Base-by-base conservation (phyloP, 495 filamentous ascomycete species). In the Rhypophila decipiens region DNA sequence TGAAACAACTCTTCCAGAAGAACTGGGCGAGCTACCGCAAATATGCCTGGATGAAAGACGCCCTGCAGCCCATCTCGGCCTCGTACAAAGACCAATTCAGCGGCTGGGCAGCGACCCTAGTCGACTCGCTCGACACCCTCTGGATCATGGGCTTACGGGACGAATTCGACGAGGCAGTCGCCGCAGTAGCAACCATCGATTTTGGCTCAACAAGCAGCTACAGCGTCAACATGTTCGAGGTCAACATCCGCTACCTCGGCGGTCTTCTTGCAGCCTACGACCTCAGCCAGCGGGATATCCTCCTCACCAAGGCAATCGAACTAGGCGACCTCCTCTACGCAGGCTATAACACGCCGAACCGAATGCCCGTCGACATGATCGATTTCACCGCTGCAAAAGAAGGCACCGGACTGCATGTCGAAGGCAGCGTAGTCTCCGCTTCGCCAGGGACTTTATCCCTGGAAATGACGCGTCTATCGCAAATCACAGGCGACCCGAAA, bases 141-240 rank as follows among this genome's bases (percentile, higher is more conserved):
- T 96, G 89, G 89, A 90, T 96, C 46, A 89, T 96, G 86, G 88
- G 79, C 7, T 56, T 96, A 59, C 78, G 85, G 57, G 72, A 83
- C 4, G 90, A 96, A 39, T 96, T 96, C 57, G 78, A 88, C 40
- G 83, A 87, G 51, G 91, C 88, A 3, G 80, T 90, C 1, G 71
- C 80, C 27, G 78, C 76, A 4, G 80, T 95, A 12, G 76, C 77
- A 21, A 64, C 77, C 40, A 90, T 96, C 44, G 87, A 97, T 67
- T 97, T 97, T 57, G 88, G 80, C 0, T 83, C 76, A 8, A 64
- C 64, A 2, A 88, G 83, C 7, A 83, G 70, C 37, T 68, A 70
- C n/a, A 60, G 63, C 39, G 79, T 90, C 37, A 86, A 85, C 39
- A 74, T 88, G 5, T 93, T 91, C 51, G 88, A 95, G 65, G 88